Percentiles rank a stretch among this genome's conserved stretches.
Evolutionary conservation across 192 early-diverging fungal species (phyloP).

Genomic region (Dissophora ornata): DNA sequence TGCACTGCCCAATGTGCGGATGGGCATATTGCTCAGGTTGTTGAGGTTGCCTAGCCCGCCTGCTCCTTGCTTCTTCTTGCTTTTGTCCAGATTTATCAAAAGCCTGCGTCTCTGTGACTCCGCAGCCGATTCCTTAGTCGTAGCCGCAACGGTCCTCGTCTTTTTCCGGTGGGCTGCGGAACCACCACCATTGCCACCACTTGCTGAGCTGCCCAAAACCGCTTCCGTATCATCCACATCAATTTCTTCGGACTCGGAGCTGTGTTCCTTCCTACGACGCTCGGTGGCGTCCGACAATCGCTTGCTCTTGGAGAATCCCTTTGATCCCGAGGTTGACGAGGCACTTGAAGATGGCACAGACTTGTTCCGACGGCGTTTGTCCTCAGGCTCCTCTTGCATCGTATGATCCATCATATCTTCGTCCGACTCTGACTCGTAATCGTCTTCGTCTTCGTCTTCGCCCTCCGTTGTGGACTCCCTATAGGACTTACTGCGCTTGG

Average conservation of each 20-base stretch:
- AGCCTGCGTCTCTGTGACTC: conserved; percentile 44
- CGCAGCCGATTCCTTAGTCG: conserved; percentile 22
- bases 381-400: conserved; percentile 17
- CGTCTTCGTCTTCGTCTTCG: conserved; percentile 25
- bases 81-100: conserved; percentile 34
- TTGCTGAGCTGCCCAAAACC: conserved; percentile 31
- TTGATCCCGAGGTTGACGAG: conserved; percentile 2
- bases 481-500: conserved; percentile 41
- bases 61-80: conserved; percentile 27
- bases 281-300: conserved; percentile 9
- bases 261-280: conserved; percentile 22
- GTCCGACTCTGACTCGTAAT: conserved; percentile 23
- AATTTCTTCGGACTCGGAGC: conserved; percentile 46
- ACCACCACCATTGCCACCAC: conserved; percentile 2
- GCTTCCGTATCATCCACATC: conserved; percentile 47
- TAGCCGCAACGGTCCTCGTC: conserved; percentile 5
- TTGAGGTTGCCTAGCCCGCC: conserved; percentile 9
- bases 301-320: conserved; percentile 10
- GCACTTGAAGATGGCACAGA: conserved; percentile 7
- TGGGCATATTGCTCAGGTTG: conserved; percentile 33
- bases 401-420: conserved; percentile 10
- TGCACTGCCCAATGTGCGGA: conserved; percentile 37
- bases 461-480: conserved; percentile 31
- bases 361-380: conserved; percentile 15
- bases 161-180: conserved; percentile 19